These are phyloP conservation scores for Obba rivulosa DNA, from an alignment of 768 basidiomycete species.

Conservation along the genomic window DNA sequence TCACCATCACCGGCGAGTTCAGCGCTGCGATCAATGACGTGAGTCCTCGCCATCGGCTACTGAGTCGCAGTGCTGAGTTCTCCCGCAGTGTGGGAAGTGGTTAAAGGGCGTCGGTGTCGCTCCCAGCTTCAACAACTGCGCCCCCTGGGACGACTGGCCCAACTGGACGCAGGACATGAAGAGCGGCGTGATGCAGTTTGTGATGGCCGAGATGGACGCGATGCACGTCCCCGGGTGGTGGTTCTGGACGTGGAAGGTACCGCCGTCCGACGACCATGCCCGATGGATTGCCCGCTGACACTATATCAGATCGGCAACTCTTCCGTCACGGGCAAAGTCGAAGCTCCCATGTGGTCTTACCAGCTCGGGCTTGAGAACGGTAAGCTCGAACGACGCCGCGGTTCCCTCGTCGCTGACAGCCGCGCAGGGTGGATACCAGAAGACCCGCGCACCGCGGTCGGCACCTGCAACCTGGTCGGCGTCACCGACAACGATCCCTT, in stretches of 20 bases:
- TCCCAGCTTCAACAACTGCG: slow-evolving; percentile 28
- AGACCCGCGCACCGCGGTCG: slow-evolving; percentile 60
- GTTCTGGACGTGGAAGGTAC: slow-evolving; percentile 80
- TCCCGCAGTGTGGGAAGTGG: slow-evolving; percentile 44
- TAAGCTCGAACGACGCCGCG: neutral
- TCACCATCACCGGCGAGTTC: slow-evolving; percentile 76
- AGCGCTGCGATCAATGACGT: slow-evolving; percentile 54
- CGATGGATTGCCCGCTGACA: neutral
- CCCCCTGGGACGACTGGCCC: slow-evolving; percentile 41
- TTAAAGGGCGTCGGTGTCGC: slow-evolving; percentile 28
- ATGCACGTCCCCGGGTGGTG: slow-evolving; percentile 53
- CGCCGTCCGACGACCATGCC: slow-evolving; percentile 1
- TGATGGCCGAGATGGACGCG: slow-evolving; percentile 59
- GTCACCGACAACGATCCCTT: slow-evolving; percentile 34
- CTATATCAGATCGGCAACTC: slow-evolving; percentile 51
- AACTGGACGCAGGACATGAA: slow-evolving; percentile 49
- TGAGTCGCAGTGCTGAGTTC: neutral
- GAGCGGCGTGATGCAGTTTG: slow-evolving; percentile 45
- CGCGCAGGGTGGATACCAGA: slow-evolving; percentile 58
- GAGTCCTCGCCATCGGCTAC: neutral
- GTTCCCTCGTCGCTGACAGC: neutral
- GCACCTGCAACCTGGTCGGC: too few relatives aligned
- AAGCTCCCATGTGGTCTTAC: slow-evolving; percentile 67
- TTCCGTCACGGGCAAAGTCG: slow-evolving; percentile 38
- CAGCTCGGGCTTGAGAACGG: slow-evolving; percentile 60